Evolutionary conservation across 441 rosid genomes (phyloP), one percentile per base, ranked within the genome.

Genomic region (Euphorbia celastroides): DNA sequence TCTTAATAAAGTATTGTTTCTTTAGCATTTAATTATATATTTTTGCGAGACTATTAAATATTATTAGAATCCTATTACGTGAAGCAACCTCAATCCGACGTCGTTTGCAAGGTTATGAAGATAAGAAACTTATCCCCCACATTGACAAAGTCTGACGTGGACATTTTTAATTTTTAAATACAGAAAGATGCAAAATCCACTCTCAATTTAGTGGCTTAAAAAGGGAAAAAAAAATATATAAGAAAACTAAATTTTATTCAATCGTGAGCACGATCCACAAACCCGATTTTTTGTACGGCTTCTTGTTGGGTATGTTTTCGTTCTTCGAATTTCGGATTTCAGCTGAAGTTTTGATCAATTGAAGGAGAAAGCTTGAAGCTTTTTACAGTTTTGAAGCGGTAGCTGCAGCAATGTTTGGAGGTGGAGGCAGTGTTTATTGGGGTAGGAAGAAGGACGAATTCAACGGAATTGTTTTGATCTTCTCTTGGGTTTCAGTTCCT

Each of bases 361-460:
- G 12, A 11, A 42, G 16, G 27, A 6, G 13, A 57, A 44, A 57
- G 13, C 1, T 2, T 41, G 28, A 31, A n/a, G 22, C 16, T 2
- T 2, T 2, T 31, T 44, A 19, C 42, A 20, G 30, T 52, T 65
- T 22, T 42, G 8, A 19, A 9, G 6, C 3, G 52, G 72, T 17
- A 34, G 9, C 38, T n/a, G n/a, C n/a, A n/a, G n/a, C n/a, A 58
- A 82, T 83, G 87, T 77, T 79, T 50, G 82, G 75, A 23, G 80
- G 82, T 5, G 76, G 82, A 17, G 64, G 71, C n/a, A n/a, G n/a
- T n/a, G n/a, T n/a, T n/a, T n/a, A n/a, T n/a, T n/a, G n/a, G n/a
- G n/a, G n/a, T n/a, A n/a, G n/a, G n/a, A n/a, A n/a, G n/a, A n/a
- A n/a, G n/a, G n/a, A n/a, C n/a, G n/a, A n/a, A n/a, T n/a, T n/a